These are phyloP conservation scores for Colletotrichum brevisporum DNA, from an alignment of 2,329 filamentous ascomycete species.

Conservation along the genomic window DNA sequence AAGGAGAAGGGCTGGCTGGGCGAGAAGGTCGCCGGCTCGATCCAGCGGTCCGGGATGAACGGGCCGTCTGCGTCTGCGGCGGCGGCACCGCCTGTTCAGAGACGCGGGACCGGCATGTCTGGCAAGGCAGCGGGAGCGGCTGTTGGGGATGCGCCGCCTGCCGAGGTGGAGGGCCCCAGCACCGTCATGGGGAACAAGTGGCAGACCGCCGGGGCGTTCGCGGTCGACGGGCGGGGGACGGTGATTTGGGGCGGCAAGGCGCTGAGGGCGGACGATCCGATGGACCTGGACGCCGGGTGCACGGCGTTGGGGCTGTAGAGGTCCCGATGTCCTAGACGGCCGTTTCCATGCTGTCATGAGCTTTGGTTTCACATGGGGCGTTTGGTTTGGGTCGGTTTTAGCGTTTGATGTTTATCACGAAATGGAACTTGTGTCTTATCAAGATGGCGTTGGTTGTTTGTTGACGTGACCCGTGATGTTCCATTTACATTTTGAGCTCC, in stretches of 20 bases:
- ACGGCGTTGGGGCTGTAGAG: conserved; percentile 47
- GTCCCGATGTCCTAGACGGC: background rate
- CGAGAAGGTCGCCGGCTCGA: conserved; percentile 62
- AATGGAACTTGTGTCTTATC: background rate
- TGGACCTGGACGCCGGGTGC: conserved; percentile 67
- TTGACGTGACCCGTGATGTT: background rate
- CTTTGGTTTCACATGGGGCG: background rate
- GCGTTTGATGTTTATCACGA: background rate
- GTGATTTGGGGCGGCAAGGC: conserved; percentile 67
- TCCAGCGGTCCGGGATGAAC: conserved; percentile 49
- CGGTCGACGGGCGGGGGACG: conserved; percentile 63
- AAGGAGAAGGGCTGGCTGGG: conserved; percentile 70
- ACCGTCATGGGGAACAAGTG: conserved; percentile 69
- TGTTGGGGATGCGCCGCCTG: conserved; percentile 40
- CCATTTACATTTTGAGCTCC: background rate
- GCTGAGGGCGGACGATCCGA: conserved; percentile 62
- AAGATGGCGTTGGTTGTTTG: background rate
- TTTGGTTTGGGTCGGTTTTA: background rate
- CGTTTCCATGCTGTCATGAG: background rate
- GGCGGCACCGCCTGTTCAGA: conserved; percentile 24
- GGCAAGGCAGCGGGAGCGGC: no score
- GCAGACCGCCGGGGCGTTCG: conserved; percentile 68
- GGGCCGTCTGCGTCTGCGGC: conserved; percentile 12
- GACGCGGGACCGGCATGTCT: conserved; percentile 16
- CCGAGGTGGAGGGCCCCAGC: conserved; percentile 53